Evolutionary conservation across 2,329 filamentous ascomycete genomes (phyloP).

Genomic region (Botrytis tulipae): DNA sequence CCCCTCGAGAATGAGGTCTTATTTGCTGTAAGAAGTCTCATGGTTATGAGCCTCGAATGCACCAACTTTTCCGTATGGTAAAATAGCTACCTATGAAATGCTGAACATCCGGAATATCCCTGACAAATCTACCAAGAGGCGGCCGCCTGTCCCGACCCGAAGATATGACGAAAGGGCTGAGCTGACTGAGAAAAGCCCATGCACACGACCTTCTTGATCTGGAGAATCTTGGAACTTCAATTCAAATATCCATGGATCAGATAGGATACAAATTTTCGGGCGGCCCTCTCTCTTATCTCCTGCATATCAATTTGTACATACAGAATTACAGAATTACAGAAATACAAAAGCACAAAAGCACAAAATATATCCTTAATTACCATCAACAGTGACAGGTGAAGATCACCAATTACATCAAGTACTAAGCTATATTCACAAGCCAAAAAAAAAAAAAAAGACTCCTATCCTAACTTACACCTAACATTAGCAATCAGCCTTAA

Average conservation of each 20-base stretch:
- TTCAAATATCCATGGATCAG: not conserved
- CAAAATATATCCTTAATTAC: not conserved
- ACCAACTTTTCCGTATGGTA: not conserved
- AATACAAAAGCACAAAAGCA: not conserved
- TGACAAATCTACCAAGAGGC: not conserved
- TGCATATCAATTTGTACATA: constrained; percentile 6
- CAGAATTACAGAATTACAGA: not conserved
- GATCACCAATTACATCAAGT: not conserved
- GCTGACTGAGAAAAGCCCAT: not conserved
- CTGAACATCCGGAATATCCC: not conserved
- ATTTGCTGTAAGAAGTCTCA: constrained; percentile 30
- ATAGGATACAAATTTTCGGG: not conserved
- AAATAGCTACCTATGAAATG: not conserved
- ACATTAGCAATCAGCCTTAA: constrained; percentile 10
- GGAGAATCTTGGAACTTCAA: not conserved
- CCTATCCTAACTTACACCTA: not conserved
- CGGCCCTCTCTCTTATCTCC: not conserved
- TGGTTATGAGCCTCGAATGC: constrained; percentile 18
- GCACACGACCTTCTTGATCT: not conserved
- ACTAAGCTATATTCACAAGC: constrained; percentile 6
- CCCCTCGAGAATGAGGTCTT: constrained; percentile 26
- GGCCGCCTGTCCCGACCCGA: not conserved
- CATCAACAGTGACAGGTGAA: not conserved
- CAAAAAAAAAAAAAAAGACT: not conserved
- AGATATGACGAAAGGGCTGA: constrained; percentile 6